Conservation (phyloP, 352 stramenopile species). For the Pythium phragmitis region DNA sequence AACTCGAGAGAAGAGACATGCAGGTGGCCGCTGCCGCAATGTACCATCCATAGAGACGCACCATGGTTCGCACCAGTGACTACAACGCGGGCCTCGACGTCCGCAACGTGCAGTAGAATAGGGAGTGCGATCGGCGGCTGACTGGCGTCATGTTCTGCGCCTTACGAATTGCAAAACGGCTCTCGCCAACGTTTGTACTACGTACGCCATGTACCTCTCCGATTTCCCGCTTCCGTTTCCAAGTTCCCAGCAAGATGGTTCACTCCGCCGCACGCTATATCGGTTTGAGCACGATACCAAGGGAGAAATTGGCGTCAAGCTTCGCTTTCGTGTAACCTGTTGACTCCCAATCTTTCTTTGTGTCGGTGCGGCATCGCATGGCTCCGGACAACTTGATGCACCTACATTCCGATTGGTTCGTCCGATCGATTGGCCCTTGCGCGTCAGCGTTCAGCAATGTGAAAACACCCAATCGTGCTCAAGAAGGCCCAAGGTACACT, state of each 20-base stretch:
- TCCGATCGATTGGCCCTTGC: too few relatives aligned
- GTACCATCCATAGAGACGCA: conserved; percentile 19
- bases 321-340: background rate
- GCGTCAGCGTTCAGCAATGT: too few relatives aligned
- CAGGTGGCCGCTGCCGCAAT: conserved; percentile 3
- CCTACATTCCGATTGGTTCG: too few relatives aligned
- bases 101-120: background rate
- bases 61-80: conserved; percentile 3
- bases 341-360: too few relatives aligned
- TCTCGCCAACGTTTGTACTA: background rate
- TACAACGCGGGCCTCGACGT: background rate
- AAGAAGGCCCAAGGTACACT: too few relatives aligned
- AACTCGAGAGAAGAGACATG: background rate
- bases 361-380: too few relatives aligned
- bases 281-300: background rate
- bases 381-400: too few relatives aligned
- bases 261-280: background rate
- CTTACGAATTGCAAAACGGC: background rate
- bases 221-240: conserved; percentile 1
- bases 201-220: background rate
- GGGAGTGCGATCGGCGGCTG: background rate
- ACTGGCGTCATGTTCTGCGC: background rate
- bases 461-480: too few relatives aligned
- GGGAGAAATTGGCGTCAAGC: background rate
- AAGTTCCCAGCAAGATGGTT: background rate